Conservation (phyloP, 192 early-diverging fungal genomes). For the Coemansia sp. region DNA sequence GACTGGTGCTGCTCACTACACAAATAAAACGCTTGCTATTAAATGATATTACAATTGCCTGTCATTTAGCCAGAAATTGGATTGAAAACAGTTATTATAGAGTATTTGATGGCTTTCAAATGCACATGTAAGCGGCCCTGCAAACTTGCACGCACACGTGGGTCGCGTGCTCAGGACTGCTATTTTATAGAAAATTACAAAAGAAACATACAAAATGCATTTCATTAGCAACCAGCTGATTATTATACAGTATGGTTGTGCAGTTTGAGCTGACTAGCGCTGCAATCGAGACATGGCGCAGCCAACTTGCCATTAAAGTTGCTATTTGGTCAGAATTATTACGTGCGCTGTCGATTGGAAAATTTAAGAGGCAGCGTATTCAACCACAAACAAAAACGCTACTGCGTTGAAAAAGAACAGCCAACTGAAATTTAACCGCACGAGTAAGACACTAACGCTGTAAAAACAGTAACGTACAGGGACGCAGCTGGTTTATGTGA, state of each 20-base stretch:
- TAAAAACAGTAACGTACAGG: not conserved
- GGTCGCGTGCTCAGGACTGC: slow-evolving; percentile 15
- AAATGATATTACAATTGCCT: not conserved
- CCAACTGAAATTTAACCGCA: slow-evolving; percentile 5
- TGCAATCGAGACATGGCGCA: no score
- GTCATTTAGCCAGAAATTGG: not conserved
- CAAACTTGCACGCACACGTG: slow-evolving; percentile 15
- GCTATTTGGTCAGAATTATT: no score
- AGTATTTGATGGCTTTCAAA: not conserved
- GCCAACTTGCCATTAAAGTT: no score
- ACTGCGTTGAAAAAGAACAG: slow-evolving; percentile 1
- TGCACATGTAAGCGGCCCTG: slow-evolving; percentile 20
- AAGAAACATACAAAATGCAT: no score
- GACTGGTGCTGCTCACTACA: not conserved
- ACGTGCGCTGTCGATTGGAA: not conserved
- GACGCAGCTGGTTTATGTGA: not conserved
- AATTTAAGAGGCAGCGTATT: not conserved
- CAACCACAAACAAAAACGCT: not conserved
- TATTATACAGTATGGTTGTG: no score
- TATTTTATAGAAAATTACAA: not conserved
- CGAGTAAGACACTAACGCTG: not conserved
- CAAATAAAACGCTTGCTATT: not conserved
- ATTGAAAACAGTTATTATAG: not conserved
- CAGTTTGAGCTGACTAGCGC: no score
- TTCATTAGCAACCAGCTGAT: no score